These are phyloP conservation scores for Lepraria neglecta DNA, from an alignment of 495 filamentous ascomycete species.

Conservation along the genomic window DNA sequence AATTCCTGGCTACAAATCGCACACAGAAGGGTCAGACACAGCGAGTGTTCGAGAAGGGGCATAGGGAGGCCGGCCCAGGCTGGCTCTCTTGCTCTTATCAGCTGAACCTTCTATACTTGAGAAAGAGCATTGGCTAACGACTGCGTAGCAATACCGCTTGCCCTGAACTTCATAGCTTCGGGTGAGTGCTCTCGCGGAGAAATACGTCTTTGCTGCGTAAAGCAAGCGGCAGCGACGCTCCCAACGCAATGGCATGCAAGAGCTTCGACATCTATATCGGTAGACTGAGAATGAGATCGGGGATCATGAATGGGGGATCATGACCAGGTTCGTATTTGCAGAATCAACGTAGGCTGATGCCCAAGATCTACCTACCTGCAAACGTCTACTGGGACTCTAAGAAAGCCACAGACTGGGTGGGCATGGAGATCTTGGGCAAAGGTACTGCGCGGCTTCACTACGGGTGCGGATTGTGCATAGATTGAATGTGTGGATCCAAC, in stretches of 20 bases:
- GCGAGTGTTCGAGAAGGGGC: slow-evolving; percentile 3
- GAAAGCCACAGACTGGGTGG: neutral
- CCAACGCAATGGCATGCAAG: slow-evolving; percentile 9
- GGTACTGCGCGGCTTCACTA: slow-evolving; percentile 66
- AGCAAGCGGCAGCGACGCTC: slow-evolving; percentile 31
- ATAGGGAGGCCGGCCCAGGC: neutral
- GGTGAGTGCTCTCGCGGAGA: slow-evolving; percentile 54
- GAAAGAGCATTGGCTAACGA: slow-evolving; percentile 24
- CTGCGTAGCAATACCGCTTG: slow-evolving; percentile 57
- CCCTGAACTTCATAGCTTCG: slow-evolving; percentile 76
- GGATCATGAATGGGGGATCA: slow-evolving; percentile 16
- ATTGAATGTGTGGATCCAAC: slow-evolving; percentile 40
- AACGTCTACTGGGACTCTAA: neutral
- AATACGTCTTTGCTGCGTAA: slow-evolving; percentile 11
- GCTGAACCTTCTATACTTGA: neutral
- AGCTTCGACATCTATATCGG: slow-evolving; percentile 5
- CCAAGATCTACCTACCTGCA: slow-evolving; percentile 9
- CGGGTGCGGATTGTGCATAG: slow-evolving; percentile 63
- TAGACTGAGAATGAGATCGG: slow-evolving; percentile 6
- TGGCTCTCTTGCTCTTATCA: neutral
- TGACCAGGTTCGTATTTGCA: slow-evolving; percentile 46
- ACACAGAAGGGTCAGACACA: slow-evolving; percentile 65
- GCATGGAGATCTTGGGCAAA: slow-evolving; percentile 21
- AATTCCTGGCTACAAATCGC: slow-evolving; percentile 63
- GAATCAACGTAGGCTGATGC: slow-evolving; percentile 24